Evolutionary conservation across 768 basidiomycete species (phyloP), one percentile per base, ranked within the genome.

Genomic region (Tylopilus vinaceipallidus): DNA sequence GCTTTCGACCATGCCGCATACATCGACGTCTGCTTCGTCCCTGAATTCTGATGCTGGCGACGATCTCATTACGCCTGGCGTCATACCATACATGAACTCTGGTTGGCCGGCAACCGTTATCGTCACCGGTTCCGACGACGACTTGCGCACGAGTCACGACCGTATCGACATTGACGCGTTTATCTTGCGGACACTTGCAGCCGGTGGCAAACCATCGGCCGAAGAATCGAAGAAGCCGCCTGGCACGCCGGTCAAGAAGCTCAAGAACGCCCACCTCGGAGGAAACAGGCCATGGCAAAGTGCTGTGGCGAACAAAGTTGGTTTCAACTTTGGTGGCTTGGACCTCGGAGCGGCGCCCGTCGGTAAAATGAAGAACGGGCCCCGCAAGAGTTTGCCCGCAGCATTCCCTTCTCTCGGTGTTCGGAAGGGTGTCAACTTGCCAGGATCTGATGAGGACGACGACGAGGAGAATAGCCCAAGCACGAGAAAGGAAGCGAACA

Each of bases 191-290:
- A 84, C 84, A 2, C 77, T 91, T 12, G 77, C 78, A 6, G 75
- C 78, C 3, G 81, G 80, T 11, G 73, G 77, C 13, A 85, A 82
- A 52, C 73, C 73, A 3, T 67, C 73, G 26, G 57, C 66, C 42
- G 66, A 67, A 30, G 65, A 69, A 49, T 62, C 64, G 16, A 90
- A 88, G 74, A 83, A 75, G 48, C 79, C 81, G 6, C 89, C 89
- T 1, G 88, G 86, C 0, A 91, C 89, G 13, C 89, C 89, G 1
- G 86, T 89, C n/a, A 91, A 91, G 75, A 82, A 76, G 61, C 65
- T 75, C 49, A 84, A 84, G 68, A 82, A 80, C 19, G 75, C 77
- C 34, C 74, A 79, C 60, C 69, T 84, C 30, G 72, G 74, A 24
- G 74, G 74, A 51, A 78, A 81, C 42, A 74, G 88, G 10, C 86